Base-by-base conservation (phyloP, 2,329 filamentous ascomycete genomes). In the Aspergillus luchuensis region DNA sequence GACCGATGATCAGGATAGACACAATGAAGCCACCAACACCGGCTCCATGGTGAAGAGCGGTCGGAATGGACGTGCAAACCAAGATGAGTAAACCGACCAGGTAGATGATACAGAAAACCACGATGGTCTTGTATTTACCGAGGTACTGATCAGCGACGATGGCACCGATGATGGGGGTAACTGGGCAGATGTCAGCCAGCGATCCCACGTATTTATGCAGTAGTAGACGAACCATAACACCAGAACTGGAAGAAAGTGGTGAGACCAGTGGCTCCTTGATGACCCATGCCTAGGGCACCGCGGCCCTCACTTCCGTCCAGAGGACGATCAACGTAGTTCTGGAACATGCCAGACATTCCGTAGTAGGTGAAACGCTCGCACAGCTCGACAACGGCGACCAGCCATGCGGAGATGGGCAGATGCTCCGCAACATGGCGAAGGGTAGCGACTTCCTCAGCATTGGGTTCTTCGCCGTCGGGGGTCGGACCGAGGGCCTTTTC, bases 341-440 rank as follows among this genome's bases (percentile, higher is more conserved):
- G 83, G 72, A 85, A 85, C 39, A 84, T 70, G 58, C 83, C 83
- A 52, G 79, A 79, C 59, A 82, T 78, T 63, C 82, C 82, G 63
- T 85, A 85, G 77, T 82, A 86, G 59, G 84, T 82, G 76, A 87
- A 87, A 57, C 85, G 82, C 71, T 87, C 85, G 62, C 79, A 77
- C 53, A 86, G 72, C 67, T 86, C 85, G 49, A 87, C 82, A 15
- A 84, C 65, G 30, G 84, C 84, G 33, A 87, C 83, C 56, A 86
- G 75, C 76, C 82, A 86, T 56, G 84, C 84, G 0, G 83, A 84
- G 36, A 80, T 63, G 11, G 85, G 85, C 52, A 86, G 74, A 62
- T 80, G 82, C 72, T 86, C 84, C 41, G 82, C 82, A 33, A 86
- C 67, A 64, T 84, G 83, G 51, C 81, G 82, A 56, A 86, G 73